These are phyloP conservation scores for Lepiota brunneoincarnata DNA, from an alignment of 768 basidiomycete species.

Conservation along the genomic window DNA sequence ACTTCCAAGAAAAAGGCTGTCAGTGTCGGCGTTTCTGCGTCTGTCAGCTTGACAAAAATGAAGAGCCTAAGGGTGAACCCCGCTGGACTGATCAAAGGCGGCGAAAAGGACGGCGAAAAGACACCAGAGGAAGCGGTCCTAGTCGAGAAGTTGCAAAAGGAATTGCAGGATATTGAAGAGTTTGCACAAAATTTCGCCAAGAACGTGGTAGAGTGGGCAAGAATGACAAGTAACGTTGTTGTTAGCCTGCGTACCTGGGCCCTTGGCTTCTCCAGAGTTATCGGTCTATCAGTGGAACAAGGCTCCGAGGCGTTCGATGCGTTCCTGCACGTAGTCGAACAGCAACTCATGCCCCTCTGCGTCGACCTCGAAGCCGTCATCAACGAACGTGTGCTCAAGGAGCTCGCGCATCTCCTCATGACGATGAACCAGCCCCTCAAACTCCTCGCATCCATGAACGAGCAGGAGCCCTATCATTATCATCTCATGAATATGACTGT, in stretches of 20 bases:
- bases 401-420: slow-evolving; percentile 54
- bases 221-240: slow-evolving; percentile 46
- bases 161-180: slow-evolving; percentile 52
- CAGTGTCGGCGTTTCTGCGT: slow-evolving; percentile 46
- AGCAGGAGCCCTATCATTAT: slow-evolving; percentile 70
- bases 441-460: slow-evolving; percentile 68
- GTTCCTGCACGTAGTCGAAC: slow-evolving; percentile 57
- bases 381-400: slow-evolving; percentile 51
- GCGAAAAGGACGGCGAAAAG: slow-evolving; percentile 23
- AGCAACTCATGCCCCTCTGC: slow-evolving; percentile 50
- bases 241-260: slow-evolving; percentile 60
- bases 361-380: slow-evolving; percentile 52
- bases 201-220: slow-evolving; percentile 62
- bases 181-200: slow-evolving; percentile 64
- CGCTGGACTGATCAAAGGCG: slow-evolving; percentile 22
- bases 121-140: slow-evolving; percentile 37
- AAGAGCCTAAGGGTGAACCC: slow-evolving; percentile 40
- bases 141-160: slow-evolving; percentile 53
- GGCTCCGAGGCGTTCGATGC: slow-evolving; percentile 67
- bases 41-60: slow-evolving; percentile 61
- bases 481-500: slow-evolving; percentile 67
- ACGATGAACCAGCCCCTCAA: slow-evolving; percentile 62
- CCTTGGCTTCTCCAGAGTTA: slow-evolving; percentile 60
- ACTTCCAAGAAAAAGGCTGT: slow-evolving; percentile 37
- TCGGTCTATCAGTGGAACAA: slow-evolving; percentile 51